A percentile compares a stretch with the other conserved stretches of the same genome.
These are phyloP conservation scores for Phaeosphaeriaceae sp. DNA, from an alignment of 2,329 filamentous ascomycete genomes.

Conservation along the genomic window DNA sequence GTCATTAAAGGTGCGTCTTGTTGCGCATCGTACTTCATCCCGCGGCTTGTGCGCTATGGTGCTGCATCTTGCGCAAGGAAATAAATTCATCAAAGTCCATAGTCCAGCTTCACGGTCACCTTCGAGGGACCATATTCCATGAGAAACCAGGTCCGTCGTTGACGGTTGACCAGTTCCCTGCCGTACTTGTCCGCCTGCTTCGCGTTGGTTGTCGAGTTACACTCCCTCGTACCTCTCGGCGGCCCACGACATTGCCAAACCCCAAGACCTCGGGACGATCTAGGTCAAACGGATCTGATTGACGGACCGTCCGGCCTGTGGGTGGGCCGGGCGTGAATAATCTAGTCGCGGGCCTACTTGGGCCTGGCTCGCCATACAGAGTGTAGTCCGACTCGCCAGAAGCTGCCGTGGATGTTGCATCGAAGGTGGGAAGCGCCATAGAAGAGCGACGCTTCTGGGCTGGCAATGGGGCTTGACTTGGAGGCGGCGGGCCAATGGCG, in stretches of 20 bases:
- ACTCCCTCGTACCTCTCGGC: slow-evolving; percentile 36
- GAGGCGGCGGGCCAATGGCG: slow-evolving; percentile 27
- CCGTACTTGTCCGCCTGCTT: slow-evolving; percentile 36
- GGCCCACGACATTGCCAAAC: slow-evolving; percentile 37
- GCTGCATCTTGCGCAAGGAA: slow-evolving; percentile 19
- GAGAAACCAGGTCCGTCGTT: slow-evolving; percentile 25
- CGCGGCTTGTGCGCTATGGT: slow-evolving; percentile 17
- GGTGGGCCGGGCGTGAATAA: slow-evolving; percentile 26
- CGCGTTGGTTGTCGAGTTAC: slow-evolving; percentile 36
- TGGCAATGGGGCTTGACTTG: slow-evolving; percentile 30
- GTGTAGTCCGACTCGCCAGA: slow-evolving; percentile 36
- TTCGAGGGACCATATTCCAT: slow-evolving; percentile 23
- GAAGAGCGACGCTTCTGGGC: slow-evolving; percentile 30
- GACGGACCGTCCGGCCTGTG: slow-evolving; percentile 37
- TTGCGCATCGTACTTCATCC: slow-evolving; percentile 12
- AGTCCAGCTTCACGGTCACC: slow-evolving; percentile 17
- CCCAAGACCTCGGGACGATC: slow-evolving; percentile 49
- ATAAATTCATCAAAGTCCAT: background rate
- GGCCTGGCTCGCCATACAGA: slow-evolving; percentile 45
- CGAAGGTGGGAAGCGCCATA: slow-evolving; percentile 33
- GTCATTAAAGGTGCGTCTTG: slow-evolving; percentile 6
- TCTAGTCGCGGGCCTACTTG: slow-evolving; percentile 39
- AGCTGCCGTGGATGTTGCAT: slow-evolving; percentile 28
- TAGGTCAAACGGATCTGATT: slow-evolving; percentile 51
- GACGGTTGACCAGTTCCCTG: slow-evolving; percentile 37